Evolutionary conservation across 306 rosid genomes (phyloP), one percentile per base, ranked within the genome.

Genomic region (Hippophae gyantsensis): DNA sequence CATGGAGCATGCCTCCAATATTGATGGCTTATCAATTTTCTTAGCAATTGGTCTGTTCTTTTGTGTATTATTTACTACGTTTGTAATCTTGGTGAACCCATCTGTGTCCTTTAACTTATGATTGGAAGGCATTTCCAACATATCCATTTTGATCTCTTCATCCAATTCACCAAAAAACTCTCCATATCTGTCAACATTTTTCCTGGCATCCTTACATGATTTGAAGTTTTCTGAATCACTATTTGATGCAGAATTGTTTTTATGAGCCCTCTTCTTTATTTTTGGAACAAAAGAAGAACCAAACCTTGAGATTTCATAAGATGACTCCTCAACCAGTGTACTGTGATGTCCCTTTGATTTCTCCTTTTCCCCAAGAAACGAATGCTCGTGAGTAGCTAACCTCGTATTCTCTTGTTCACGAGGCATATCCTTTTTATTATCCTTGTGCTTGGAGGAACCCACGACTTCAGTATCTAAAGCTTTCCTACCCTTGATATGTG

Each of bases 121-220:
- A 56, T 75, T 79, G 60, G 53, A 57, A 56, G 74, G 83, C 44
- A 63, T 56, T 68, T 79, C 96, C 42, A 54, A 57, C 5, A 68
- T 42, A 62, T 76, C 83, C 59, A 62, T 62, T 55, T 12, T 78
- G 68, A 76, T 82, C 68, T 74, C 85, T 52, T 85, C 38, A 64
- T 82, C 93, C 58, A 69, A 57, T 38, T 82, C 93, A 58, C 99
- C 95, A 75, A 82, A 85, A 73, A 85, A 76, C 57, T 86, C 95
- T 75, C 52, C 77, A 60, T 85, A 82, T 5, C 79, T 69, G 46
- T 86, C 96, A 53, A 55, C 78, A 51, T 68, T 69, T 79, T 76
- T 79, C 55, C 52, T 82, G 23, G 48, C 44, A 74, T 77, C 73
- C 65, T 79, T 83, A 10, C 42, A 77, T 62, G 52, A 61, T 74